These are phyloP conservation scores for Ophiostoma quercus DNA, from an alignment of 2,329 filamentous ascomycete species.

Conservation along the genomic window DNA sequence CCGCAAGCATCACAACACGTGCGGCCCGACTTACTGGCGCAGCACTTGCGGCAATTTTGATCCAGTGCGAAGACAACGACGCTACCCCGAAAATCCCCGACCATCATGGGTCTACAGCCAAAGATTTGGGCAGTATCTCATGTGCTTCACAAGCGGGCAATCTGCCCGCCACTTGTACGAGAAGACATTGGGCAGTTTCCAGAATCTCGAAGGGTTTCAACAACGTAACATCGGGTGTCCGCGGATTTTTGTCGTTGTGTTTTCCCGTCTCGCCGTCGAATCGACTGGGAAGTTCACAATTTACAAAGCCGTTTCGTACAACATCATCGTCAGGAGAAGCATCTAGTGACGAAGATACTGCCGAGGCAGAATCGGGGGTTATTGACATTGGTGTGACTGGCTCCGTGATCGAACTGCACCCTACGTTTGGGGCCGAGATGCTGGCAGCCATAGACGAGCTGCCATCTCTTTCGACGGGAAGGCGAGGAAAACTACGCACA, in stretches of 20 bases:
- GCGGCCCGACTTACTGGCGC: constrained; percentile 86
- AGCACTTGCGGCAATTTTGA: constrained; percentile 74
- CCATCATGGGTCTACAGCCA: too few species aligned
- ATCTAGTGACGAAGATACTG: too few species aligned
- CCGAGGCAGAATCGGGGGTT: not conserved
- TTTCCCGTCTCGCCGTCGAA: not conserved
- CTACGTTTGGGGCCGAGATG: constrained; percentile 81
- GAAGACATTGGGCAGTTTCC: not conserved
- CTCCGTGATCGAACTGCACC: constrained; percentile 89
- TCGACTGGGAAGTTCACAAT: too few species aligned
- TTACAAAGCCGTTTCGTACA: not conserved
- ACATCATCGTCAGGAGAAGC: not conserved
- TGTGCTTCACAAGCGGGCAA: not conserved
- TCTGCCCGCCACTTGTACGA: too few species aligned
- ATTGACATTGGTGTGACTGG: constrained; percentile 90
- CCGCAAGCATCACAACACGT: constrained; percentile 77
- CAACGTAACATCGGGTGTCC: not conserved
- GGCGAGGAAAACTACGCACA: constrained; percentile 74
- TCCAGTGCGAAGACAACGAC: constrained; percentile 57
- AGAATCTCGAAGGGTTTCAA: not conserved
- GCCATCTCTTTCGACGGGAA: constrained; percentile 66
- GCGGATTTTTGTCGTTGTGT: not conserved
- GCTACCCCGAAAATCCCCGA: not conserved
- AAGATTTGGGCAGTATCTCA: not conserved
- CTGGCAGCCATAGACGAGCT: constrained; percentile 72